Base-by-base conservation (phyloP, 306 rosid genomes). In the Quercus bicolor region DNA sequence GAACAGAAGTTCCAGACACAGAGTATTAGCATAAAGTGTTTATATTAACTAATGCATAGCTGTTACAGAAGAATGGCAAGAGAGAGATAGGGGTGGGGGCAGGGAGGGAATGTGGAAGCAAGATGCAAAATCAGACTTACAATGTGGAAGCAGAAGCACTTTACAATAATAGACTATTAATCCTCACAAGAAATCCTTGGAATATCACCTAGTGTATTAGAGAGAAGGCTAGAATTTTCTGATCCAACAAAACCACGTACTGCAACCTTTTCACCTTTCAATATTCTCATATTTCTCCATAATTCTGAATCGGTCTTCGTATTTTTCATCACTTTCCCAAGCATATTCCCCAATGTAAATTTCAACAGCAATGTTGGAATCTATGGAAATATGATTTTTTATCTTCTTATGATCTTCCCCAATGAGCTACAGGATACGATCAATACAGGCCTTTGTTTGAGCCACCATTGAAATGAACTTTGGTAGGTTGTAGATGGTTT, bases 401-500 rank as follows among this genome's bases (percentile, higher is more conserved):
- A 61, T 83, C 56, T 84, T 87, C 87, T 79, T 86, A 59, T 79
- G 83, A 78, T 91, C 98, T 85, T 83, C 92, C 48, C 77, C 70
- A 19, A 89, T 62, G 75, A 92, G 89, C 8, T 87, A 93, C 23
- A 84, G 82, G 70, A 91, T 81, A 11, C 95, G 87, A 86, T 88
- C 88, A 28, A 94, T n/a, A 2, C 97, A 94, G 1, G 92, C 95
- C 79, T 91, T 94, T 53, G 98, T 85, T 83, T 94, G 97, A 78
- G 93, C 84, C 68, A 91, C 85, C 97, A 91, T 92, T 89, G 98
- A 88, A 77, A 94, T 89, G 68, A 94, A 94, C 86, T 94, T 97
- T 5, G 97, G 95, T 23, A 94, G 90, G 75, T 91, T 91, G 85
- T 92, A 86, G 74, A 92, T 94, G 1, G 98, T 97, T 79, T 92